phyloP scores from a whole-genome alignment of 768 basidiomycete genomes.

The Wakefieldia striispora region DNA sequence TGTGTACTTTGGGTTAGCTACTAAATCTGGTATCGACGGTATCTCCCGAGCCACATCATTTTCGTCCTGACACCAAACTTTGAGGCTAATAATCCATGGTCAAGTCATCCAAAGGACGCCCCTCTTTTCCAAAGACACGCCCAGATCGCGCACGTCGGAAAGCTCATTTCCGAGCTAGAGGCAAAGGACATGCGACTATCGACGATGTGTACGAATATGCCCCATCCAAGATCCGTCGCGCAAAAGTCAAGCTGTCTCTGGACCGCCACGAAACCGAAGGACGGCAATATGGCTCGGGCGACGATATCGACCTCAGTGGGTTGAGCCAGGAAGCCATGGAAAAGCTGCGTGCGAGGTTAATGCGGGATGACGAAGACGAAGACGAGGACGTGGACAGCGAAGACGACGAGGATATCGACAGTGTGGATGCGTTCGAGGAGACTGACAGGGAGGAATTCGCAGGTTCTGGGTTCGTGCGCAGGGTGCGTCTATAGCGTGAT shows the following conservation, averaged over 20 bases:
- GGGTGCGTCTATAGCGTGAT: constrained; percentile 3
- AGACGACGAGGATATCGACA: constrained; percentile 86
- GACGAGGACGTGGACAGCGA: constrained; percentile 52
- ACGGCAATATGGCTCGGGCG: constrained; percentile 33
- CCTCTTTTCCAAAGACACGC: too few relatives aligned
- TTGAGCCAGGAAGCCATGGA: constrained; percentile 30
- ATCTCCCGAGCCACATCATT: too few relatives aligned
- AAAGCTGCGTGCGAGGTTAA: constrained; percentile 43
- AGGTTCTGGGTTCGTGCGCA: constrained; percentile 46
- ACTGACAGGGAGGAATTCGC: constrained; percentile 78
- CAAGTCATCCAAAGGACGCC: too few relatives aligned
- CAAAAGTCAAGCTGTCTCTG: constrained; percentile 51
- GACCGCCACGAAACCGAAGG: constrained; percentile 51
- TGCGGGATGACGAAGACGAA: constrained; percentile 51
- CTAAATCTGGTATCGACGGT: too few relatives aligned
- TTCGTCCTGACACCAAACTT: too few relatives aligned
- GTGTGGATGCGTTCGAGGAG: constrained; percentile 81
- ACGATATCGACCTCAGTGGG: constrained; percentile 38
- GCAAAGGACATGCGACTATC: constrained; percentile 28
- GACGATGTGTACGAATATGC: constrained; percentile 67
- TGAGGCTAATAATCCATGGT: too few relatives aligned
- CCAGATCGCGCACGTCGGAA: too few relatives aligned
- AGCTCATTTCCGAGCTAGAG: too few relatives aligned
- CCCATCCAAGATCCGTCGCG: constrained; percentile 46
- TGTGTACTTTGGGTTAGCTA: too few relatives aligned